Evolutionary conservation across 1,284 basidiomycete genomes (phyloP), one percentile per base, ranked within the genome.

Genomic region (Porphyrellus sp.): DNA sequence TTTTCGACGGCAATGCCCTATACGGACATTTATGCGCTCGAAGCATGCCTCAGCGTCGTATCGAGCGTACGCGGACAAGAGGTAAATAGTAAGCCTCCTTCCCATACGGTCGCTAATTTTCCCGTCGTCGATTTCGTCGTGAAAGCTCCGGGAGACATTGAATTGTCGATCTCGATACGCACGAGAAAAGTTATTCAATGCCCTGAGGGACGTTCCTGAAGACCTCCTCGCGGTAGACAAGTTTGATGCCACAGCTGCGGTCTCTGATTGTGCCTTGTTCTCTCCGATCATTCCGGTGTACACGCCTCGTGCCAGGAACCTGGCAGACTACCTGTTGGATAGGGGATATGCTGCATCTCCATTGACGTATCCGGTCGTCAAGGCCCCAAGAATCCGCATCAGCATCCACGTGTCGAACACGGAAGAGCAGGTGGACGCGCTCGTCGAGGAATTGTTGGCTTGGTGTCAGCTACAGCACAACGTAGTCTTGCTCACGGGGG

Each of bases 1-100:
- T 82, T 77, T 66, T 78, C 77, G 16, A 82, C 80, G 0, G 72
- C 74, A 1, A 67, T 78, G 57, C 71, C 77, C 5, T 71, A 74
- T 46, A 69, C 74, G 16, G 78, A 75, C 51, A 67, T 80, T 0
- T 64, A 77, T 4, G 74, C 77, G 0, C 70, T 82, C 11, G 63
- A 74, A 45, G 38, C 61, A 8, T 64, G 51, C 25, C 54, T 66
- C 16, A n/a, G 34, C 4, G 49, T 55, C 24, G 40, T 66, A 2
- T 53, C 62, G 15, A 49, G 57, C 27, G 7, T 35, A 4, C 51
- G 35, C 3, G 57, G 62, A 20, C 47, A 58, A 34, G 57, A 65
- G 63, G 63, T 65, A 53, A n/a, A n/a, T 4, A 9, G 40, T 18
- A 41, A 16, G 11, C 11, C 13, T 45, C 16, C 2, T 12, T 25